Base-by-base conservation (phyloP, 1,139 yeast species). In the Lodderomyces jiufengensis region DNA sequence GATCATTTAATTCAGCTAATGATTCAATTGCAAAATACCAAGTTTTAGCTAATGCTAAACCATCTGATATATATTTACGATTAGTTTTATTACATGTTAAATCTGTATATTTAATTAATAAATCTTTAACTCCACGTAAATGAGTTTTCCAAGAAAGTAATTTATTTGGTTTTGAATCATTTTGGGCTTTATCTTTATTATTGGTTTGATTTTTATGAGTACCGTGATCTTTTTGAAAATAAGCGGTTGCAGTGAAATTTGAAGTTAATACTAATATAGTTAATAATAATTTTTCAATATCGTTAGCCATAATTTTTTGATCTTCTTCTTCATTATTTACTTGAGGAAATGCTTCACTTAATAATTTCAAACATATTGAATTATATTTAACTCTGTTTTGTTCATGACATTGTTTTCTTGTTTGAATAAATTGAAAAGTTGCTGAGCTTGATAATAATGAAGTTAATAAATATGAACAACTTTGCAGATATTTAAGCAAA, bases 11-110 rank as follows among this genome's bases (percentile, higher is more conserved):
- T 9, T 63, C 60, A 1, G 73, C 73, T 13, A 63, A 40, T 5
- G 63, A 47, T 40, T 68, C 74, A 31, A 68, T 60, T 9, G 73
- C 68, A 43, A 63, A 66, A 42, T 66, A 68, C 74, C 73, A 68
- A n/a, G 60, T 59, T 39, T 63, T 61, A 1, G 73, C 72, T 8
- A 68, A 49, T 1, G 73, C 70, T n/a, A 67, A 46, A 2, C 72
- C 74, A n/a, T 59, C 53, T 11, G 63, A 53, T 30, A 60, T 44
- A 27, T 24, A 34, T 36, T 31, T 45, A 47, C 29, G 39, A 33
- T 26, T 20, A 13, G 24, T 9, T 16, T 25, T 24, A 12, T 26
- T 21, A 20, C 29, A 43, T 9, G 58, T 45, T 11, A 57, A 42
- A n/a, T 46, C 43, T 23, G 57, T 52, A 47, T 66, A 68, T 37